Evolutionary conservation across 306 rosid species (phyloP), one percentile per base, ranked within the genome.

Genomic region (Myrica gale): DNA sequence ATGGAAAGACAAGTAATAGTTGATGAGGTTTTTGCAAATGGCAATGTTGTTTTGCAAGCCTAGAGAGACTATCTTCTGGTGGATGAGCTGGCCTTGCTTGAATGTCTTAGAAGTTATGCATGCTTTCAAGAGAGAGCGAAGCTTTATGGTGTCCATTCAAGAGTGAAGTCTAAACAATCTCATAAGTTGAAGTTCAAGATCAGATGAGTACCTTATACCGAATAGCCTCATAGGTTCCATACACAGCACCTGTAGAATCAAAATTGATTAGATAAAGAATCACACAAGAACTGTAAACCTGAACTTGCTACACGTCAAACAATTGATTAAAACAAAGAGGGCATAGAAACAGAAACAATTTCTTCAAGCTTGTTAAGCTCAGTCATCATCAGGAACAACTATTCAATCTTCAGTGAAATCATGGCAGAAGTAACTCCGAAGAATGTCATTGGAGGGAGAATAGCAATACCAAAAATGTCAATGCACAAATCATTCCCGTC

Each of bases 191-290:
- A 58, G 56, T 45, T 58, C 54, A 54, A 68, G 63, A 53, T 60
- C 67, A 67, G 71, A 72, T 67, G 48, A 21, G 69, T 90, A 90
- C 98, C 97, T 89, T 91, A 62, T 71, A 87, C 72, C 97, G 85
- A 76, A 91, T 65, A 76, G 97, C 98, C 72, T 93, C 97, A 41
- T 88, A 91, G 45, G 98, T 89, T 67, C 98, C 96, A 80, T 89
- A 89, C 20, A 93, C 96, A 8, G 95, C 95, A 80, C 98, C 98
- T 90, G 86, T 20, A 86, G 32, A 77, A 26, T 71, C 48, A 69
- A 63, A 61, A 9, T 71, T 47, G 9, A 73, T 74, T 72, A 76
- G 73, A 69, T 15, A 0, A 11, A 57, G 71, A 43, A 46, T 50
- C 69, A 32, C 56, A 19, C 16, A 41, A 55, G 44, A 42, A 57